Conservation (phyloP, 2,329 filamentous ascomycete genomes). For the Diplocarpon mali region DNA sequence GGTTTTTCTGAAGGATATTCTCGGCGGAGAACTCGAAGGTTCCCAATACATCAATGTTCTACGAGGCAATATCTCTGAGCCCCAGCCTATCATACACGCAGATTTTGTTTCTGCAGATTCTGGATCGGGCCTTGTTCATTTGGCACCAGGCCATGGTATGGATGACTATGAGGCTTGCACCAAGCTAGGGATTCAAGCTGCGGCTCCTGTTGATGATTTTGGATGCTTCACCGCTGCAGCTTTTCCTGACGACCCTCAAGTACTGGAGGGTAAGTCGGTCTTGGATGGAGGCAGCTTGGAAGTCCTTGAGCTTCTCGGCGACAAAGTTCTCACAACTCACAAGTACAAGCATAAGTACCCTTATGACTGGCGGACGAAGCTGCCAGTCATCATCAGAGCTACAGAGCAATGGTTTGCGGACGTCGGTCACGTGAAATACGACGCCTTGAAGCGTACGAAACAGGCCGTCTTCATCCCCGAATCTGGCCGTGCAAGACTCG, state of each 20-base stretch:
- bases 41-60: constrained; percentile 63
- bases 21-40: constrained; percentile 53
- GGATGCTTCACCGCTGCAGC: constrained; percentile 74
- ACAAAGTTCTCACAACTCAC: constrained; percentile 57
- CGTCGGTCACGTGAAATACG: constrained; percentile 68
- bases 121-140: constrained; percentile 91
- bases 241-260: constrained; percentile 55
- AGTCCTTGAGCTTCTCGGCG: constrained; percentile 58
- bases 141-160: constrained; percentile 90
- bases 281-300: constrained; percentile 56
- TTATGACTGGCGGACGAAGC: constrained; percentile 94
- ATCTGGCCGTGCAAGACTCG: constrained; percentile 59
- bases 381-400: constrained; percentile 79
- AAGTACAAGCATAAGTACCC: constrained; percentile 85
- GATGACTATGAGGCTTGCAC: constrained; percentile 86
- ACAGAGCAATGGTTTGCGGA: constrained; percentile 98
- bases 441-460: constrained; percentile 58
- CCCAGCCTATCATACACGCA: constrained; percentile 66
- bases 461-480: constrained; percentile 71
- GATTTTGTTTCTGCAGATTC: constrained; percentile 83
- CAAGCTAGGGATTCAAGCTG: constrained; percentile 56
- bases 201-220: constrained; percentile 73
- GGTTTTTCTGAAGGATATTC: constrained; percentile 44
- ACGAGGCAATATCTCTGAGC: constrained; percentile 41
- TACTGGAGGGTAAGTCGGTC: constrained; percentile 62